Conservation (phyloP, 2,329 filamentous ascomycete species). For the Lachnellula cervina region DNA sequence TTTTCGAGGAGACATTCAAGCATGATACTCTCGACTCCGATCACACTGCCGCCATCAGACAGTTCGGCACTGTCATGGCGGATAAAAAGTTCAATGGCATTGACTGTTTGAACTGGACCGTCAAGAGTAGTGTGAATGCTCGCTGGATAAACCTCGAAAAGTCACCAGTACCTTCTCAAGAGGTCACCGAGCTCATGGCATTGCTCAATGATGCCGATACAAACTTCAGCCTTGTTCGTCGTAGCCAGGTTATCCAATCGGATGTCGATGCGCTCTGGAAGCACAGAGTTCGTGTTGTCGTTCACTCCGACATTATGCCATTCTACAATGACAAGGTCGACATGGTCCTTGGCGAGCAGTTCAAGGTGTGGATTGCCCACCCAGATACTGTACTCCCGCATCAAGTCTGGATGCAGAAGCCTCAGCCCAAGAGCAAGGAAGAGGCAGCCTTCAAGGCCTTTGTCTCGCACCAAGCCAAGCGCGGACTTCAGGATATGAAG, state of each 20-base stretch:
- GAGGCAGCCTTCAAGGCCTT: background rate
- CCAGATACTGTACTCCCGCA: background rate
- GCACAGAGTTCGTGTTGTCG: background rate
- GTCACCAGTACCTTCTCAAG: no score
- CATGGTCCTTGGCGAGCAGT: background rate
- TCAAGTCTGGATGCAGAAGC: background rate
- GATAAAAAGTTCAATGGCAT: no score
- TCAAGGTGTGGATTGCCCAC: background rate
- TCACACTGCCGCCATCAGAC: no score
- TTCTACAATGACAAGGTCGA: background rate
- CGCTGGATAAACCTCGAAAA: no score
- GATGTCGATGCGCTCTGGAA: background rate
- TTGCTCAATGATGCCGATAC: no score
- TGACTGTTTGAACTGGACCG: no score
- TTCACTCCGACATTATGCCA: background rate
- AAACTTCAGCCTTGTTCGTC: background rate
- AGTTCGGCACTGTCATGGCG: no score
- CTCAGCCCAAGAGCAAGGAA: background rate
- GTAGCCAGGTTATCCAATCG: background rate
- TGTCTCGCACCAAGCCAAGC: background rate
- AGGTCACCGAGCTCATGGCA: no score
- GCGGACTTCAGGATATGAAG: background rate
- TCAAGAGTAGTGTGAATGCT: no score
- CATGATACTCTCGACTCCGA: no score
- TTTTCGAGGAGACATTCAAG: no score